These are phyloP conservation scores for Penicillium simplicissimum DNA, from an alignment of 495 filamentous ascomycete genomes.

Conservation along the genomic window DNA sequence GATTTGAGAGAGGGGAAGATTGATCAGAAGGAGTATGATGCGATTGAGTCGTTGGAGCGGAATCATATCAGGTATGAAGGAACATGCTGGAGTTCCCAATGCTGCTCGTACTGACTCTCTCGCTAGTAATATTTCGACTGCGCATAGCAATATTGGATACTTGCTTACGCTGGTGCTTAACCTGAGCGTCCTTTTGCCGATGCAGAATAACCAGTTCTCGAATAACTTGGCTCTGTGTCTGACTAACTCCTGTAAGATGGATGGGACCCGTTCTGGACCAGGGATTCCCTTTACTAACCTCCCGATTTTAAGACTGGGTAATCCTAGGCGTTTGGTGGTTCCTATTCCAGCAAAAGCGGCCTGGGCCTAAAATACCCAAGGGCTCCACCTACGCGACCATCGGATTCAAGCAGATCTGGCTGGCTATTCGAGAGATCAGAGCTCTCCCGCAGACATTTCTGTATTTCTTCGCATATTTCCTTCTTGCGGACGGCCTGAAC, in stretches of 20 bases:
- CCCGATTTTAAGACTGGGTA: slow-evolving; percentile 40
- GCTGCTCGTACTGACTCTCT: neutral
- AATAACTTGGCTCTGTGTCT: slow-evolving; percentile 50
- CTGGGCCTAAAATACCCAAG: slow-evolving; percentile 46
- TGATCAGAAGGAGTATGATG: slow-evolving; percentile 44
- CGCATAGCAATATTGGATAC: slow-evolving; percentile 54
- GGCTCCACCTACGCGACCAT: slow-evolving; percentile 49
- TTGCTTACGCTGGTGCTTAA: slow-evolving; percentile 46
- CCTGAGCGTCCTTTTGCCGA: slow-evolving; percentile 46
- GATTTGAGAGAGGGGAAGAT: slow-evolving; percentile 47
- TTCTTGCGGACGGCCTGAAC: slow-evolving; percentile 52
- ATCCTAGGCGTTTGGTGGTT: slow-evolving; percentile 54
- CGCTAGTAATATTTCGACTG: slow-evolving; percentile 47
- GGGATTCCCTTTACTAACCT: neutral
- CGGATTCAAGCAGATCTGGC: slow-evolving; percentile 50
- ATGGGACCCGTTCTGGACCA: neutral
- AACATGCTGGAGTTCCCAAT: neutral
- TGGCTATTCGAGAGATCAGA: slow-evolving; percentile 43
- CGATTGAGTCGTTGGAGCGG: slow-evolving; percentile 48
- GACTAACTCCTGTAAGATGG: slow-evolving; percentile 45
- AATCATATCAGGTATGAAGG: slow-evolving; percentile 47
- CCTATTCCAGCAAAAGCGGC: slow-evolving; percentile 50
- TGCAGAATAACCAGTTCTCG: slow-evolving; percentile 41
- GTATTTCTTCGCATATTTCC: slow-evolving; percentile 50
- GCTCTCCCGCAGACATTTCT: slow-evolving; percentile 48